Percentiles rank a stretch among this genome's conserved stretches.
Evolutionary conservation across 164 flowering plant species (phyloP).

Genomic region (Amborella trichopoda): DNA sequence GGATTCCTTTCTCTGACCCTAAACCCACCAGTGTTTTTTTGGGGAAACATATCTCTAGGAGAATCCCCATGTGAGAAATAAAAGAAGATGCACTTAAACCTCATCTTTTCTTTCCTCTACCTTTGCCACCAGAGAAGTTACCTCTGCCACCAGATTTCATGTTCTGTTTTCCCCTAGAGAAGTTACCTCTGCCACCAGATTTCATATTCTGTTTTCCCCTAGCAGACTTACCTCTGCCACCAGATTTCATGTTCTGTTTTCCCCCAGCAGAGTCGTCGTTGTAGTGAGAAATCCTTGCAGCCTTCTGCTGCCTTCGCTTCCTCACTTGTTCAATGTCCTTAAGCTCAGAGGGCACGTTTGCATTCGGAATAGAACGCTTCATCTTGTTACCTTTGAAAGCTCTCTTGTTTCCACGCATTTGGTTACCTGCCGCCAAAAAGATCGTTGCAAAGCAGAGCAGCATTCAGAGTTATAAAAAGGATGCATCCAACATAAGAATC

Average conservation of each 20-base stretch:
- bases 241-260: conserved; percentile 30
- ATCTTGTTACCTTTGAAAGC: conserved; percentile 36
- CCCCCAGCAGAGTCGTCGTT: conserved; percentile 44
- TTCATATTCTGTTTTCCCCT: conserved; percentile 19
- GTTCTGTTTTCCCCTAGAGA: too few species aligned
- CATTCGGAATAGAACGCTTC: conserved; percentile 41
- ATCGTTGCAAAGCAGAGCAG: neutral
- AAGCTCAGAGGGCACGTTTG: conserved; percentile 74
- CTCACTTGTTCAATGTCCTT: conserved; percentile 69
- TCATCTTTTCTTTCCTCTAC: too few species aligned
- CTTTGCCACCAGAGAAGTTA: too few species aligned
- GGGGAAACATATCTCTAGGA: too few species aligned
- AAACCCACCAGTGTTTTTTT: too few species aligned
- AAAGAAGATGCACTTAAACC: too few species aligned
- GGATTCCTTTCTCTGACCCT: too few species aligned
- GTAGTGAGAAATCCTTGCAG: conserved; percentile 27
- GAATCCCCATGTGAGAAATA: too few species aligned
- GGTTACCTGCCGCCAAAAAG: conserved; percentile 23
- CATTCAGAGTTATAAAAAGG: neutral
- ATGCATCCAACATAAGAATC: neutral
- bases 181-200: too few species aligned
- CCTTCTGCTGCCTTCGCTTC: conserved; percentile 65
- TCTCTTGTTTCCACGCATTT: conserved; percentile 15
- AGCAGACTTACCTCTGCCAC: conserved; percentile 13
- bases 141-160: too few species aligned